Percentiles rank a stretch among this genome's conserved stretches.
These are phyloP conservation scores for Fusarium setosum DNA, from an alignment of 2,329 filamentous ascomycete genomes.

Conservation along the genomic window DNA sequence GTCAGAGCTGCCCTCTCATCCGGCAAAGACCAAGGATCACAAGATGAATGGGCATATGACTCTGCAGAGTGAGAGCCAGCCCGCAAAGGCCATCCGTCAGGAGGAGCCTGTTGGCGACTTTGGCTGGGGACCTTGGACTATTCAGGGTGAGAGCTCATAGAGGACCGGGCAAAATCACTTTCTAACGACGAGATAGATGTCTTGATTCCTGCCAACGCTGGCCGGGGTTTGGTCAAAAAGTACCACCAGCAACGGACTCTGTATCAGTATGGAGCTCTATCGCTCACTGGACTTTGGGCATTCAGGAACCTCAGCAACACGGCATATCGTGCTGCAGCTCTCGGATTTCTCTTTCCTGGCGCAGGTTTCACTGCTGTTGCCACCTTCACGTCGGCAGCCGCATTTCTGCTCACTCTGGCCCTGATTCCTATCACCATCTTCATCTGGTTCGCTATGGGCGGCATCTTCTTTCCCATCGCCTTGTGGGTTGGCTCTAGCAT, in stretches of 20 bases:
- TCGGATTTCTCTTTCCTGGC: conserved; percentile 20
- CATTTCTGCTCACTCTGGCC: conserved; percentile 7
- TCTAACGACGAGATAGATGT: conserved; percentile 3
- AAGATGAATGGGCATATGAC: background rate
- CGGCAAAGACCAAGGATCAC: background rate
- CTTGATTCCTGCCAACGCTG: conserved; percentile 10
- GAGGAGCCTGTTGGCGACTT: conserved; percentile 18
- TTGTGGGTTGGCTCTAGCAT: conserved; percentile 11
- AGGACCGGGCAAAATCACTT: background rate
- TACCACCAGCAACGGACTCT: conserved; percentile 16
- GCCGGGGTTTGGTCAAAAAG: conserved; percentile 16
- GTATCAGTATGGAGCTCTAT: conserved; percentile 7
- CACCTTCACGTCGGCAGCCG: background rate
- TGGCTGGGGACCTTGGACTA: conserved; percentile 20
- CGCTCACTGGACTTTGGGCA: conserved; percentile 4
- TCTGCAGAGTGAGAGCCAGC: background rate
- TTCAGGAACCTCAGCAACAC: conserved; percentile 12
- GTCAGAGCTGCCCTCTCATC: background rate
- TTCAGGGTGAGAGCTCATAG: background rate
- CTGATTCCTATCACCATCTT: conserved; percentile 17
- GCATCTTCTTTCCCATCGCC: conserved; percentile 20
- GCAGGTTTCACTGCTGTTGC: conserved; percentile 21
- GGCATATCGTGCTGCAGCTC: conserved; percentile 6
- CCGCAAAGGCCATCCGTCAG: background rate
- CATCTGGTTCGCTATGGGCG: conserved; percentile 23